Evolutionary conservation across 768 basidiomycete species (phyloP), one percentile per base, ranked within the genome.

Genomic region (Fibroporia radiculosa): DNA sequence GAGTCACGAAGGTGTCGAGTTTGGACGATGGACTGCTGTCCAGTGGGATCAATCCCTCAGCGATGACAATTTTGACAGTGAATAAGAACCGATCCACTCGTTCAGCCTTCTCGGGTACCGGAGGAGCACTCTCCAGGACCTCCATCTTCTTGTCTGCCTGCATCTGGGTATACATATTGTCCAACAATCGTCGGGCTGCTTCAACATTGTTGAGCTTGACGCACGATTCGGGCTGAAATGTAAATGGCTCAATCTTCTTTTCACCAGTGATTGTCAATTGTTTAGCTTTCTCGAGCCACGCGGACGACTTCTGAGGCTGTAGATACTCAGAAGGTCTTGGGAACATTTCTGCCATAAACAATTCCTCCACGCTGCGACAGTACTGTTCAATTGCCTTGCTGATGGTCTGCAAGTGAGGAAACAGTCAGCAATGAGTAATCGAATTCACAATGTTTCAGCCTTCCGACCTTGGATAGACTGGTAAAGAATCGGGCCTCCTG

Each of bases 141-240:
- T 83, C 80, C 2, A 84, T 75, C 47, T 93, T 75, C 57, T 81
- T 82, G 67, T 99, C 96, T 0, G 84, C 91, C 46, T 93, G 76
- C 72, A 96, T 81, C 56, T 91, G 84, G 40, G 75, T 82, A 62
- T 97, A 98, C 77, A 98, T 86, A 49, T 86, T 89, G 62, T 99
- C 96, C 49, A 99, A 74, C 37, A 96, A 73, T 48, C 80, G 80
- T 24, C 93, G 80, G 1, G 93, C 92, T 10, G 90, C 85, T 55
- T 93, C 93, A 51, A 98, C 81, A 62, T 97, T 97, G 71, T 99
- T 99, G 40, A 98, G 75, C 69, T 97, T 97, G 61, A 99, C 89
- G 57, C 93, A 97, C 0, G 91, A 92, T 67, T 95, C 80, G 0
- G 93, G 77, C 40, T 77, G 81, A 70, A 99, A 98, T 56, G 93